phyloP scores from a whole-genome alignment of 2,329 filamentous ascomycete genomes.

The Fusarium staphyleae region DNA sequence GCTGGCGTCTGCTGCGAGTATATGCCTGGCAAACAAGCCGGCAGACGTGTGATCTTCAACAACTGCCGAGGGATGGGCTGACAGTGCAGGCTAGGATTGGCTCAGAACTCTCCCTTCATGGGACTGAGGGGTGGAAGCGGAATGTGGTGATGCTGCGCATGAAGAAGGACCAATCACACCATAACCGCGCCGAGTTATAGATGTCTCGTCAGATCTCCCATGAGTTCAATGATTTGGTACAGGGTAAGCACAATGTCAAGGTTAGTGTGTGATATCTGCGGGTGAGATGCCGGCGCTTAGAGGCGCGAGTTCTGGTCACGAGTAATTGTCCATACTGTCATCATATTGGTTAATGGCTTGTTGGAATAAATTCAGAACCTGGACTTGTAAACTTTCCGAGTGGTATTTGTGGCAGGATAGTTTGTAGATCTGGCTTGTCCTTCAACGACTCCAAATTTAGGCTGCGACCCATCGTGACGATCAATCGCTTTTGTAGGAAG shows the following conservation, averaged over 20 bases:
- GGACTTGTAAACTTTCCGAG: no score
- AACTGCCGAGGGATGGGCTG: conserved; percentile 3
- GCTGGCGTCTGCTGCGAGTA: neutral
- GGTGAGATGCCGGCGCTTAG: neutral
- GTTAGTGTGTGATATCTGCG: neutral
- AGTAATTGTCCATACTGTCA: neutral
- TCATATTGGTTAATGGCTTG: no score
- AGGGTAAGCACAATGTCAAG: conserved; percentile 5
- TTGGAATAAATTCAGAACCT: no score
- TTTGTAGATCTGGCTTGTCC: no score
- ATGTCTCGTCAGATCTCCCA: neutral
- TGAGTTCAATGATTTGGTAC: neutral
- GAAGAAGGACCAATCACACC: conserved; percentile 2
- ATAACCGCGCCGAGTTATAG: neutral
- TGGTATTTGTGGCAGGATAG: no score
- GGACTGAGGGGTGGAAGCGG: neutral
- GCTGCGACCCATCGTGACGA: no score
- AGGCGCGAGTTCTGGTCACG: neutral
- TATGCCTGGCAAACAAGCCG: neutral
- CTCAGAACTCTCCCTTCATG: neutral
- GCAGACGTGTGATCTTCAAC: conserved; percentile 1
- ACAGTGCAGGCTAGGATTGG: neutral
- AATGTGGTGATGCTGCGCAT: conserved; percentile 6
- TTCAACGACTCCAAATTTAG: no score
- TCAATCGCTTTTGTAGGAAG: no score